Evolutionary conservation across 768 basidiomycete genomes (phyloP).

Genomic region (Cyclocybe cylindracea): DNA sequence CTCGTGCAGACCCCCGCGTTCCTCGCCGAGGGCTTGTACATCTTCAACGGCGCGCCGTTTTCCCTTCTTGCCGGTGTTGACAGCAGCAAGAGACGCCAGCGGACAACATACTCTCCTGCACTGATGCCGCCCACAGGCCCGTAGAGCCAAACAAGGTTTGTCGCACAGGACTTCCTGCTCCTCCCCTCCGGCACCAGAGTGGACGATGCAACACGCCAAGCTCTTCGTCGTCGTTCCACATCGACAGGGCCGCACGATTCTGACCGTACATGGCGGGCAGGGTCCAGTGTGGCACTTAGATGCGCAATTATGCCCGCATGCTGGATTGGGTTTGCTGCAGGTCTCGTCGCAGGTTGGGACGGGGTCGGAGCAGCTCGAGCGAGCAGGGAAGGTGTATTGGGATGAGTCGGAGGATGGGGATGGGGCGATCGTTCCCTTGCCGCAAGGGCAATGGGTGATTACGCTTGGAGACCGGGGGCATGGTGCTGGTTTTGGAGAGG

Average conservation of each 20-base stretch:
- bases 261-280: conserved; percentile 79
- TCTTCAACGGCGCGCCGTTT: conserved; percentile 50
- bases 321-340: conserved; percentile 63
- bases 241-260: conserved; percentile 77
- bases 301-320: conserved; percentile 77
- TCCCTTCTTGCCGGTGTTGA: conserved; percentile 49
- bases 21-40: conserved; percentile 45
- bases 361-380: conserved; percentile 63
- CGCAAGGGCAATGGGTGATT: conserved; percentile 83
- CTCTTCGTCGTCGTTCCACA: conserved; percentile 71
- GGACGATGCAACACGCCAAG: conserved; percentile 55
- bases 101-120: conserved; percentile 90
- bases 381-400: conserved; percentile 40
- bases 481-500: conserved; percentile 49
- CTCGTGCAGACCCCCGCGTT: conserved; percentile 72
- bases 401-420: conserved; percentile 24
- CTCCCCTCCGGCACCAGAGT: conserved; percentile 24
- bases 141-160: conserved; percentile 71
- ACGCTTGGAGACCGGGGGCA: conserved; percentile 77
- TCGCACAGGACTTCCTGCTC: conserved; percentile 76
- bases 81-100: conserved; percentile 59
- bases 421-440: conserved; percentile 54
- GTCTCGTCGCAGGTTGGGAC: conserved; percentile 76
- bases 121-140: conserved; percentile 85
- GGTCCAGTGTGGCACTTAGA: conserved; percentile 71